Base-by-base conservation (phyloP, 2,329 filamentous ascomycete genomes). In the Lachnellula hyalina region DNA sequence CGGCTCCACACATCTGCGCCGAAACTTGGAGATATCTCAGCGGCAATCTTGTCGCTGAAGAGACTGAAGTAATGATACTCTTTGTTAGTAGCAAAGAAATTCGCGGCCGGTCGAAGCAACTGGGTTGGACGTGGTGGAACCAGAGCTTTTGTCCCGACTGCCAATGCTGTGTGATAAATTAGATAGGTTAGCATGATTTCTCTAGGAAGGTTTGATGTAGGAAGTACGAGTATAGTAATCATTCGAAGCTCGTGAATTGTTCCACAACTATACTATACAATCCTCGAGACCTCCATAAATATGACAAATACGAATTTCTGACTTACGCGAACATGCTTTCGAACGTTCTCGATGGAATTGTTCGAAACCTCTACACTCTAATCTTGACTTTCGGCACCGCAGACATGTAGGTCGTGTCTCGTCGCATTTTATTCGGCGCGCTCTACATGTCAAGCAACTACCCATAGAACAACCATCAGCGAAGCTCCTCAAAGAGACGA, bases 1-100 rank as follows among this genome's bases (percentile, higher is more conserved):
- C 52, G 53, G 38, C 51, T 58, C 60, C 57, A 62, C 11, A 47
- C n/a, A 11, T 59, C 56, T 5, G 58, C 42, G 11, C 56, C 47
- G 38, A 62, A 61, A 32, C 61, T 61, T 7, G 55, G 56, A 51
- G 52, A 56, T 23, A 62, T 55, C 21, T 60, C 58, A 5, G 41
- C 23, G 0, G 55, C 56, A 5, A 59, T 59, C 11, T 54, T 53
- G 11, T 61, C 51, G 9, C 55, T 41, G 42, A 63, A 63, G 1
- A 61, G 36, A 8, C 42, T 41, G 47, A 63, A 63, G 46, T 62
- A 62, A 5, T 49, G 58, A 40, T 51, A 40, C 44, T 63, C 61
- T 9, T 54, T 47, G 9, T 61, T 56, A 8, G 51, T 61, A 12
- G 54, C 52, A 41, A 62, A 63, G 2, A 55, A 47, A 3, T 50